Conservation (phyloP, 108 stramenopile genomes). For the Nitzschia inconspicua region DNA sequence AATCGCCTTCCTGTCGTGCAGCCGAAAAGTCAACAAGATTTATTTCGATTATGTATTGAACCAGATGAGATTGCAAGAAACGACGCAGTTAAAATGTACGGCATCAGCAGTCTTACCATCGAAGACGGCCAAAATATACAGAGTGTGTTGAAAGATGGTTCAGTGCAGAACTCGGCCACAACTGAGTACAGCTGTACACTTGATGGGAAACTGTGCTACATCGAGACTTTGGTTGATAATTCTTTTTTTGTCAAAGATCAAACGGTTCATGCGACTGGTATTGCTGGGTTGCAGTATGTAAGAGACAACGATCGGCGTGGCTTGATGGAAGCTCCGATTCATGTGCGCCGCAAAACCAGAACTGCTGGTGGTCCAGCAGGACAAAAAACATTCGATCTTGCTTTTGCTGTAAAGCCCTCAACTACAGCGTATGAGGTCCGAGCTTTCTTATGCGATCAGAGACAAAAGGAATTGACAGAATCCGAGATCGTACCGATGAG, state of each 20-base stretch:
- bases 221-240: not conserved
- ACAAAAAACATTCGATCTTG: not conserved
- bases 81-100: constrained; percentile 2
- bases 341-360: not conserved
- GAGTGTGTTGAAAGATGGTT: constrained; percentile 4
- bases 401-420: constrained; percentile 12
- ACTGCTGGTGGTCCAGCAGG: not conserved
- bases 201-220: not conserved
- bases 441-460: constrained; percentile 3
- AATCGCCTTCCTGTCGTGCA: not conserved
- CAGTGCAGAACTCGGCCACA: not conserved
- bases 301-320: not conserved
- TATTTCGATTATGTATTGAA: constrained; percentile 11
- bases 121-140: constrained; percentile 1
- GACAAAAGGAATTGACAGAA: constrained; percentile 4
- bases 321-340: not conserved
- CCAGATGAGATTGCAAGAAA: not conserved
- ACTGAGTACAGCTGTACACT: constrained; percentile 2
- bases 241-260: constrained; percentile 1
- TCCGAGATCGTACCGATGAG: not conserved
- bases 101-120: constrained; percentile 7
- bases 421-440: constrained; percentile 5
- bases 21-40: not conserved
- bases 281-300: constrained; percentile 11
- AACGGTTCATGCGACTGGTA: not conserved